Evolutionary conservation across 345 rosid species (phyloP).

Genomic region (Gossypium ekmanianum): DNA sequence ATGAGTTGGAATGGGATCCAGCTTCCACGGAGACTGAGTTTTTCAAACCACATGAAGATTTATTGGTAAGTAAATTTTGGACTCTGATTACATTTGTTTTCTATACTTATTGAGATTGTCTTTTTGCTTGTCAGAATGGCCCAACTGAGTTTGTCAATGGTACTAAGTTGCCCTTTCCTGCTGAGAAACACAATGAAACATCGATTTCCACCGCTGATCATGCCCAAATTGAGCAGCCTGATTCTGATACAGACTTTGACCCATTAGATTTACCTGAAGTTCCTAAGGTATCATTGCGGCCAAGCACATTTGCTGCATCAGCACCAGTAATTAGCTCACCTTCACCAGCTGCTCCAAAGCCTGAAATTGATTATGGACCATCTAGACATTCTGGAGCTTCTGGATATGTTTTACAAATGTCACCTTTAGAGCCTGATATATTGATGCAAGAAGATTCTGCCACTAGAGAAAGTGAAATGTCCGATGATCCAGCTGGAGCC

Average conservation of each 20-base stretch:
- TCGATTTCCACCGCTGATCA: conserved; percentile 29
- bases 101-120: conserved; percentile 13
- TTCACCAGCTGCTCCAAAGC: conserved; percentile 16
- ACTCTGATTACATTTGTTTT: conserved; percentile 4
- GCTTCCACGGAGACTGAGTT: conserved; percentile 76
- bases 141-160: conserved; percentile 71
- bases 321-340: conserved; percentile 33
- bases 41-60: conserved; percentile 76
- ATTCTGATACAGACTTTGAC: conserved; percentile 56
- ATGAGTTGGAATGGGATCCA: conserved; percentile 90
- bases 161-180: conserved; percentile 64
- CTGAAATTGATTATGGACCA: conserved; percentile 33
- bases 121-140: conserved; percentile 57
- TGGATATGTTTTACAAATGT: conserved; percentile 27
- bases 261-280: conserved; percentile 70
- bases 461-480: conserved; percentile 30
- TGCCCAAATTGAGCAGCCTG: conserved; percentile 36
- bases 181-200: conserved; percentile 59
- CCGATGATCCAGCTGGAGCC: conserved; percentile 22
- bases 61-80: conserved; percentile 53
- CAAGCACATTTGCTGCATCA: conserved; percentile 32
- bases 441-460: conserved; percentile 27
- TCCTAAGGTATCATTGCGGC: conserved; percentile 49
- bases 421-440: conserved; percentile 32
- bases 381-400: conserved; percentile 22